phyloP scores from a whole-genome alignment of 208 protist species.

The Leishmania gerbilli region DNA sequence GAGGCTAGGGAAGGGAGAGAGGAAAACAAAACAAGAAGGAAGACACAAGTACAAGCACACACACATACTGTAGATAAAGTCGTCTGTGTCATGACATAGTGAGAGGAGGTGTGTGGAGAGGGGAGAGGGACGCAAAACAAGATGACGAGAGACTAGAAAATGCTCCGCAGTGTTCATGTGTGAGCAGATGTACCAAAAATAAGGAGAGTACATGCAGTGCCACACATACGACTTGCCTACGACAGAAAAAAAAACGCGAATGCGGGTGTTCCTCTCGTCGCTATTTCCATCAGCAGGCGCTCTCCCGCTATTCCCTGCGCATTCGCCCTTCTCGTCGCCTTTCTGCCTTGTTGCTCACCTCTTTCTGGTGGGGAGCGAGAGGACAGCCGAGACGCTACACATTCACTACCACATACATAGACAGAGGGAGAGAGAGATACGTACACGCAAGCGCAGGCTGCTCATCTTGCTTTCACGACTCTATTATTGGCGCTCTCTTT shows the following conservation, averaged over 20 bases:
- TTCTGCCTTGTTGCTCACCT: neutral
- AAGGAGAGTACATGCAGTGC: neutral
- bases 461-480: neutral
- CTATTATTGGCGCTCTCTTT: slow-evolving; percentile 9
- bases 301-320: neutral
- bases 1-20: neutral
- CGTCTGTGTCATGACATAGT: neutral
- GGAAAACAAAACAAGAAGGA: slow-evolving; percentile 3
- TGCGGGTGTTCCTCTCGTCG: neutral
- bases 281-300: neutral
- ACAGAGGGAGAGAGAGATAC: neutral
- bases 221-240: neutral
- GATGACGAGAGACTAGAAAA: neutral
- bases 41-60: neutral
- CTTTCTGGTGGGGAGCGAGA: neutral
- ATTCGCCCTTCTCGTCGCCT: neutral
- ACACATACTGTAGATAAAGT: neutral
- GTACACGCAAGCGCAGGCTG: neutral
- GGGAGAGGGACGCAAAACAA: neutral
- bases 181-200: neutral
- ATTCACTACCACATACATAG: neutral
- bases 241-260: neutral
- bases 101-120: neutral
- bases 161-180: neutral
- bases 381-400: neutral